Percentiles rank a stretch among this genome's conserved stretches.
phyloP scores from a whole-genome alignment of 2,329 filamentous ascomycete genomes.

The Scortechinia acanthostroma region DNA sequence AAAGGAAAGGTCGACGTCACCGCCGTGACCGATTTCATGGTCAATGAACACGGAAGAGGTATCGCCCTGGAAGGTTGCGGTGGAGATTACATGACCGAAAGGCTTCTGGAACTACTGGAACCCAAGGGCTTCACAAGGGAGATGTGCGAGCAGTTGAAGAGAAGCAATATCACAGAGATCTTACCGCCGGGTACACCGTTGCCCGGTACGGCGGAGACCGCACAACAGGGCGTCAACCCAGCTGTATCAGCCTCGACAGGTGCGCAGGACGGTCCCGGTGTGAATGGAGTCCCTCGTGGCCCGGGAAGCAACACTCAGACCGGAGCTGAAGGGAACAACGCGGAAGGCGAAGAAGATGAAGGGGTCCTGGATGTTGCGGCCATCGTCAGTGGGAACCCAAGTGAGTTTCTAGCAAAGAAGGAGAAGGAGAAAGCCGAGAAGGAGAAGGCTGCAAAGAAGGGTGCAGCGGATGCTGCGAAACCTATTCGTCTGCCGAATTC shows the following conservation, averaged over 20 bases:
- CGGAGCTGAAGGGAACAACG: conserved; percentile 36
- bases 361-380: conserved; percentile 58
- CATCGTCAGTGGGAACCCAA: conserved; percentile 58
- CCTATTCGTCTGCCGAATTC: conserved; percentile 45
- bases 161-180: conserved; percentile 54
- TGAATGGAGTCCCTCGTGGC: conserved; percentile 33
- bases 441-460: conserved; percentile 42
- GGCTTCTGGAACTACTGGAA: conserved; percentile 44
- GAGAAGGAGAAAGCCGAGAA: conserved; percentile 52
- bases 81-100: conserved; percentile 56
- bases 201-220: conserved; percentile 35
- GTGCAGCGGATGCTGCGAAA: conserved; percentile 31
- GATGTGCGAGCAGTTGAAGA: conserved; percentile 61
- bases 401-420: conserved; percentile 51
- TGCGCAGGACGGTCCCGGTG: conserved; percentile 42
- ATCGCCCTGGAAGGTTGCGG: conserved; percentile 45
- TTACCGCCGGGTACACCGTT: conserved; percentile 42
- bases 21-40: conserved; percentile 52
- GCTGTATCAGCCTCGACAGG: conserved; percentile 48
- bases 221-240: conserved; percentile 35
- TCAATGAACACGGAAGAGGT: conserved; percentile 51
- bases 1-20: conserved; percentile 60
- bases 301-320: conserved; percentile 46
- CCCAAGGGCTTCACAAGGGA: conserved; percentile 47
- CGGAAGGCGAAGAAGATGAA: conserved; percentile 44